Percentiles rank a stretch among this genome's conserved stretches.
These are phyloP conservation scores for Venturia carpophila DNA, from an alignment of 2,329 filamentous ascomycete genomes.

Conservation along the genomic window DNA sequence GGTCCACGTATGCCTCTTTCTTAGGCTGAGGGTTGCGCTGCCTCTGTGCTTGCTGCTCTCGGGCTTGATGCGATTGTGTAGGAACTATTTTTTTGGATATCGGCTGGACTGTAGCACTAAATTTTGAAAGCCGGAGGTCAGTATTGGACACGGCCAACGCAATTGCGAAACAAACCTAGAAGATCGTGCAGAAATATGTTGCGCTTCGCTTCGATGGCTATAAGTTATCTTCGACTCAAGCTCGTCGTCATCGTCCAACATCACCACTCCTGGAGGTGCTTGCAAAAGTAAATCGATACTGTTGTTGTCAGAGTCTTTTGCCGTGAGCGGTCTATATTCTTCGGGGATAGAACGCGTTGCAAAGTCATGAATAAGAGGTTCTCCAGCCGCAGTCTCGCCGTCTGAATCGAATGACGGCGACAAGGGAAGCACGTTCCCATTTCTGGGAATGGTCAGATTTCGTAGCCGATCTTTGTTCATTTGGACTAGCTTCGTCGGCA, in stretches of 20 bases:
- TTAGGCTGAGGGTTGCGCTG: neutral
- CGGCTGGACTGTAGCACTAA: neutral
- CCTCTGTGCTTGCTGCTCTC: neutral
- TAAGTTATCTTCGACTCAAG: neutral
- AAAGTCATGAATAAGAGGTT: conserved; percentile 23
- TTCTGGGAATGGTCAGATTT: neutral
- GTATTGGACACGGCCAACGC: neutral
- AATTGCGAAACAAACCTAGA: neutral
- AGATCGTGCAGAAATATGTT: neutral
- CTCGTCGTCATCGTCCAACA: conserved; percentile 2
- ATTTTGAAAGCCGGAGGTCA: neutral
- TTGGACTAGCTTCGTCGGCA: neutral
- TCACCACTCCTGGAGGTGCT: neutral
- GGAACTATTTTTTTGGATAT: neutral
- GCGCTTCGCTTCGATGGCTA: neutral
- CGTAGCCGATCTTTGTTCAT: conserved; percentile 8
- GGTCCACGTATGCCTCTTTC: neutral
- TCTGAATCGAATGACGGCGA: conserved; percentile 6
- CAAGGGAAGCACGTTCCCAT: neutral
- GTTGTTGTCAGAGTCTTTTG: neutral
- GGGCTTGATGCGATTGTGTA: neutral
- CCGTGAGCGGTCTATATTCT: conserved; percentile 11
- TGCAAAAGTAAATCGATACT: neutral
- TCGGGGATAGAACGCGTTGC: conserved; percentile 12
- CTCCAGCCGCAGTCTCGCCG: conserved; percentile 12